Base-by-base conservation (phyloP, 2,329 filamentous ascomycete species). In the Arthrinium phaeospermum region DNA sequence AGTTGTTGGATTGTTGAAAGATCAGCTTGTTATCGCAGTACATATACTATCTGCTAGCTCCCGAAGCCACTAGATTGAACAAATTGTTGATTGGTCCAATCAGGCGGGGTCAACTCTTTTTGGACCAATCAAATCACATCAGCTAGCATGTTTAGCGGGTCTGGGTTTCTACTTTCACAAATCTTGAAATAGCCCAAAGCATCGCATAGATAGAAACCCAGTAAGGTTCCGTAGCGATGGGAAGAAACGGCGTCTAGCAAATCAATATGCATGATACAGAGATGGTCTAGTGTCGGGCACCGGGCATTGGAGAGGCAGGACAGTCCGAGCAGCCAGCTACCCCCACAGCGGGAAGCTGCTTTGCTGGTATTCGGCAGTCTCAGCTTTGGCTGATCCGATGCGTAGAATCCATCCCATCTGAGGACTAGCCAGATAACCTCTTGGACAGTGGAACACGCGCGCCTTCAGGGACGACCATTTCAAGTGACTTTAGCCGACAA, bases 331-430 rank as follows among this genome's bases (percentile, higher is more conserved):
- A 64, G 51, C 27, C 30, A 22, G 49, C 24, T 10, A 30, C 37
- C 57, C 19, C 57, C 57, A 64, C 57, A n/a, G 30, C 57, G 57
- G 57, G 34, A 64, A n/a, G 30, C 34, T 64, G 34, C 34, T 61
- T 41, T 41, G 37, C 37, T 41, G 37, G 30, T 30, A 22, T 12
- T 61, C 30, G 53, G 30, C 30, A 61, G 53, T 61, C 30, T 61
- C 53, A 41, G 53, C 16, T 61, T n/a, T n/a, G 16, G 7, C 19
- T 61, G 53, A 61, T 61, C 53, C 53, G 30, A 61, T 4, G 6
- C 19, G 30, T 4, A 22, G 16, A 47, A 47, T 30, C 51, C 24
- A 57, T 57, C 51, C 51, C 51, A 41, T 41, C 37, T 41, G 10
- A 41, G 37, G 37, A 41, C 37, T 41, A 41, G 37, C 10, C 37